Evolutionary conservation across 1,284 basidiomycete species (phyloP).

Genomic region (Malassezia nana): DNA sequence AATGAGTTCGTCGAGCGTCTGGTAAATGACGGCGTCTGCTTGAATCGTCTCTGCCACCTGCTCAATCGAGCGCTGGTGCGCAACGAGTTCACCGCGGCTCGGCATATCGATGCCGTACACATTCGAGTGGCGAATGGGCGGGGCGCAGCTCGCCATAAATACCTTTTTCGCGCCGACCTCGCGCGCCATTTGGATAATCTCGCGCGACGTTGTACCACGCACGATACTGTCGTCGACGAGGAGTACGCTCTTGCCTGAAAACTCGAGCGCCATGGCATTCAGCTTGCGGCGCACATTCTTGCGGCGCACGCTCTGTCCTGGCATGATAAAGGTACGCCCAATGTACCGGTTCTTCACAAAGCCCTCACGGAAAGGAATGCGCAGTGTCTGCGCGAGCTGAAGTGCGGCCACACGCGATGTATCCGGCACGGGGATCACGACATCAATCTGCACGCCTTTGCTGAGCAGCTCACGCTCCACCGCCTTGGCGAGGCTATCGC

Average conservation of each 20-base stretch:
- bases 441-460: slow-evolving; percentile 52
- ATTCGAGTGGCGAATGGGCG: slow-evolving; percentile 86
- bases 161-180: slow-evolving; percentile 97
- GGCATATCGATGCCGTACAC: slow-evolving; percentile 99
- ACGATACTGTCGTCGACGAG: slow-evolving; percentile 99
- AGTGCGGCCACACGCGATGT: slow-evolving; percentile 91
- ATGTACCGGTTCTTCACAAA: slow-evolving; percentile 99
- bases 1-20: slow-evolving; percentile 82
- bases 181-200: slow-evolving; percentile 98
- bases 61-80: slow-evolving; percentile 65
- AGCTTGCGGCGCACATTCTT: slow-evolving; percentile 94
- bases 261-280: slow-evolving; percentile 99
- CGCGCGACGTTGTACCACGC: slow-evolving; percentile 93
- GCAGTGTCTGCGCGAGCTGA: slow-evolving; percentile 81
- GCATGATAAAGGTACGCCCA: slow-evolving; percentile 98
- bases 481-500: slow-evolving; percentile 82
- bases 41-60: slow-evolving; percentile 77
- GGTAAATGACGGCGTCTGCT: slow-evolving; percentile 93
- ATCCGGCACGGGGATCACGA: slow-evolving; percentile 97
- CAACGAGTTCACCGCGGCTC: slow-evolving; percentile 82
- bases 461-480: slow-evolving; percentile 65
- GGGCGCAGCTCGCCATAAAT: slow-evolving; percentile 91
- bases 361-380: slow-evolving; percentile 89
- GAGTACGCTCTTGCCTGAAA: slow-evolving; percentile 79
- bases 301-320: slow-evolving; percentile 68